Evolutionary conservation across 2,329 filamentous ascomycete genomes (phyloP), one percentile per base, ranked within the genome.

Genomic region (Calonectria hawksworthii): DNA sequence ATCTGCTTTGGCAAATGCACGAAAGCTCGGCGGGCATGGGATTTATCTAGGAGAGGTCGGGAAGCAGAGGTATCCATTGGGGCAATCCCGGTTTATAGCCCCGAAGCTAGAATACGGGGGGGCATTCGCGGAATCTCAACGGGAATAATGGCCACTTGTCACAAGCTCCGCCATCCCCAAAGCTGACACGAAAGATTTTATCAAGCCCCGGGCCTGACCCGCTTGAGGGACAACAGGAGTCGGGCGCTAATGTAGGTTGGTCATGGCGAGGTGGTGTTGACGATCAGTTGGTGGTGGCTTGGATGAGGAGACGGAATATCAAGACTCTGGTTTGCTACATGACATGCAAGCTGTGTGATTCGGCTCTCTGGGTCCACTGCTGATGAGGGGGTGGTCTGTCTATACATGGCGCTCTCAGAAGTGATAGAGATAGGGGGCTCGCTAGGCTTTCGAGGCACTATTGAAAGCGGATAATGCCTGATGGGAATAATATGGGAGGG

Each of bases 71-170:
- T 70, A 68, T 65, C 61, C 69, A 72, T 74, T 70, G 74, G 79
- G 76, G 72, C 68, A 79, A 73, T 68, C 72, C 79, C 78, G 68
- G 75, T 54, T 77, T 80, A 74, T 78, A 70, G 47, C 68, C 68
- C 32, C 51, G 77, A 76, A 63, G 74, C 74, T 74, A 73, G 73
- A 63, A 65, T 66, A 51, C 61, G 72, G 75, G 75, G 74, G 72
- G 79, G 78, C 75, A 80, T 75, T 70, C 72, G 59, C 78, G 79
- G 79, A 71, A 79, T 80, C 74, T 74, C 66, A 36, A 80, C 78
- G 79, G 79, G 75, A 81, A 81, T 81, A 81, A 80, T 75, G 61
- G 18, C 68, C 38, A 41, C 72, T 74, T 75, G 69, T 72, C 56
- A 72, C 41, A 44, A 73, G 73, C 70, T 80, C 79, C 79, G 79